Evolutionary conservation across 2,329 filamentous ascomycete genomes (phyloP).

Genomic region (Stemphylium beticola): DNA sequence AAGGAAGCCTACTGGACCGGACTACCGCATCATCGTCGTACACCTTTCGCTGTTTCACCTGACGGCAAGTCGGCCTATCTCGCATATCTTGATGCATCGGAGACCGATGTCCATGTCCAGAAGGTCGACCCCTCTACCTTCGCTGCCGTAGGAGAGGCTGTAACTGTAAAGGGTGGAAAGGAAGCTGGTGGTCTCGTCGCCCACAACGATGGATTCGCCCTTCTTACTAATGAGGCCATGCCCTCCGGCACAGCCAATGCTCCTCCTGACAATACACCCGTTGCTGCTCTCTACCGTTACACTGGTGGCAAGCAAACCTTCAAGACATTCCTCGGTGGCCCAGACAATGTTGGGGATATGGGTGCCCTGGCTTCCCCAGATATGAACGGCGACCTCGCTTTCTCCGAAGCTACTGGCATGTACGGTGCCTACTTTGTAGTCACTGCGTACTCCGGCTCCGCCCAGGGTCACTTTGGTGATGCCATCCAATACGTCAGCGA

Average conservation of each 20-base stretch:
- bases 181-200: conserved; percentile 66
- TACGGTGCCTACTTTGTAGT: conserved; percentile 70
- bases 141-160: conserved; percentile 57
- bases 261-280: conserved; percentile 56
- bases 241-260: conserved; percentile 58
- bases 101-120: conserved; percentile 64
- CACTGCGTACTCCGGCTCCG: conserved; percentile 62
- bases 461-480: conserved; percentile 65
- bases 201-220: conserved; percentile 68
- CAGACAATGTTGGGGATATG: conserved; percentile 56
- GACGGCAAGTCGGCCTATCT: conserved; percentile 65
- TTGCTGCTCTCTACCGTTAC: conserved; percentile 66
- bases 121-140: conserved; percentile 63
- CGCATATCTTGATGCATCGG: conserved; percentile 65
- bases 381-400: conserved; percentile 68
- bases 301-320: conserved; percentile 62
- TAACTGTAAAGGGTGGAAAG: conserved; percentile 61
- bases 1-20: conserved; percentile 67
- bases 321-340: conserved; percentile 66
- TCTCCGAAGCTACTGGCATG: conserved; percentile 60
- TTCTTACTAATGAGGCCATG: conserved; percentile 64
- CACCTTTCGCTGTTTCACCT: conserved; percentile 65
- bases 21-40: conserved; percentile 66
- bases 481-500: conserved; percentile 59
- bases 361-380: conserved; percentile 62